Evolutionary conservation across 176 grass and related monocot species (phyloP).

Genomic region (Bolboschoenus planiculmis): DNA sequence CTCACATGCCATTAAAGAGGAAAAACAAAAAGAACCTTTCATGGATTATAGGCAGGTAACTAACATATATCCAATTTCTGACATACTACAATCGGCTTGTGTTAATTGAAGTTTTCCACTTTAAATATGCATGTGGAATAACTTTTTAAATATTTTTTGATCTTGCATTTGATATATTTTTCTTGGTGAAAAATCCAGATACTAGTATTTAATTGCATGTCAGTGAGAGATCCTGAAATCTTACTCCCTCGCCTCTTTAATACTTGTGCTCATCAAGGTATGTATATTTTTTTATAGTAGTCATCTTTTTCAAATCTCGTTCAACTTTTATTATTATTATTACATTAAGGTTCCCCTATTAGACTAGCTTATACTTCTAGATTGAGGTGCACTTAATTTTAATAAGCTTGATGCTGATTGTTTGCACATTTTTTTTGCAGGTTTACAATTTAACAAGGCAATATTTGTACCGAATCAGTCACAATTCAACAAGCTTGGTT

Average conservation of each 20-base stretch:
- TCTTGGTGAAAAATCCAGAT: constrained; percentile 40
- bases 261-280: constrained; percentile 62
- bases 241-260: constrained; percentile 69
- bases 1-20: constrained; percentile 45
- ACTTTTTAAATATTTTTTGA: neutral
- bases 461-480: constrained; percentile 96
- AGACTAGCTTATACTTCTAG: neutral
- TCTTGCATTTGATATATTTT: constrained; percentile 11
- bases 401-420: constrained; percentile 20
- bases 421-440: constrained; percentile 32
- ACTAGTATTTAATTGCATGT: constrained; percentile 99
- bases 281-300: constrained; percentile 13
- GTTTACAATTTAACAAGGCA: constrained; percentile 60
- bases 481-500: constrained; percentile 76
- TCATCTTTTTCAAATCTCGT: neutral
- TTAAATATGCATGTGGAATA: neutral
- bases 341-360: neutral
- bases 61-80: constrained; percentile 9
- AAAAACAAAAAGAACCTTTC: constrained; percentile 26
- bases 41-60: constrained; percentile 22
- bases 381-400: neutral
- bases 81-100: constrained; percentile 13
- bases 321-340: neutral
- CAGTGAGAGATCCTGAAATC: constrained; percentile 79
- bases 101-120: constrained; percentile 16